Evolutionary conservation across 2,329 filamentous ascomycete genomes (phyloP).

Genomic region (Diplocarpon rosae): DNA sequence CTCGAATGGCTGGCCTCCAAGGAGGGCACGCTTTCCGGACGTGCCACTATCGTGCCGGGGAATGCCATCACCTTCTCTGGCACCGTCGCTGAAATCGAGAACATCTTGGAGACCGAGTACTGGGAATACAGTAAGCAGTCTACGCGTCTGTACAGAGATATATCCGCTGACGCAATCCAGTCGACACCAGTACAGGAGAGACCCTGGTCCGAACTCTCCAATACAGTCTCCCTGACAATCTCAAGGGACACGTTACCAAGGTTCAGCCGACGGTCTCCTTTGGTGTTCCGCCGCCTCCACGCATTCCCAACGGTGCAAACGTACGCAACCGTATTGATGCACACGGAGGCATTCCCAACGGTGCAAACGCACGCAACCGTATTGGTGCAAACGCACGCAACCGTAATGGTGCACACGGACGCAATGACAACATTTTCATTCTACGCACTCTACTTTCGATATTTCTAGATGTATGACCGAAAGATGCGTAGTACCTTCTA

Average conservation of each 20-base stretch:
- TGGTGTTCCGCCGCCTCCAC: constrained; percentile 25
- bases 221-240: constrained; percentile 36
- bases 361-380: too few relatives aligned
- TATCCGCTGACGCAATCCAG: constrained; percentile 8
- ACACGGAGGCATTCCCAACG: too few relatives aligned
- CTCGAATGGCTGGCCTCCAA: constrained; percentile 44
- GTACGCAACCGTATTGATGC: too few relatives aligned
- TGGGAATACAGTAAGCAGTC: constrained; percentile 38
- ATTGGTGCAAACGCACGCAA: too few relatives aligned
- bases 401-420: too few relatives aligned
- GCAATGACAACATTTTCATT: too few relatives aligned
- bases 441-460: too few relatives aligned
- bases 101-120: constrained; percentile 41
- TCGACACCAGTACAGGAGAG: constrained; percentile 12
- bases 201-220: constrained; percentile 20
- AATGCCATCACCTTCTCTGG: constrained; percentile 38
- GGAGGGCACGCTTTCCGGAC: constrained; percentile 34
- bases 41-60: constrained; percentile 43
- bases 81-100: constrained; percentile 40
- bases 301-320: too few relatives aligned
- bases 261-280: constrained; percentile 53
- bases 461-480: too few relatives aligned
- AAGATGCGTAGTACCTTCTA: too few relatives aligned
- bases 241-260: constrained; percentile 46
- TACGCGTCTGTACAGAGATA: too few relatives aligned